These are phyloP conservation scores for Schwanniomyces yamadae DNA, from an alignment of 805 yeast genomes.

Conservation along the genomic window DNA sequence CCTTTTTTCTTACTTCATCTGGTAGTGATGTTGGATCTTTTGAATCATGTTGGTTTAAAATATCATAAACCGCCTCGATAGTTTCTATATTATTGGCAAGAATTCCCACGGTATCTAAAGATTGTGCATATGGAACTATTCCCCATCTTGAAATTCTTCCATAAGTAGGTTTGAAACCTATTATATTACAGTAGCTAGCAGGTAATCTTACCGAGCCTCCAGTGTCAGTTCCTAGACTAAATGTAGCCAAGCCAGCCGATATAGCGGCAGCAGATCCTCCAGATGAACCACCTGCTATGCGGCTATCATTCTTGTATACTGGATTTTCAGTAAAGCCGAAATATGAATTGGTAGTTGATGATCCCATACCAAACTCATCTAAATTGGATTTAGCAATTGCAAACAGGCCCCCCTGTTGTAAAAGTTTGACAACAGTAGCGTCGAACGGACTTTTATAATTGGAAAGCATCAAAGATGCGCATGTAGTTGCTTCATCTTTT, in stretches of 20 bases:
- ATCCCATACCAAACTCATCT: conserved; percentile 99
- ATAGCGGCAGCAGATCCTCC: conserved; percentile 97
- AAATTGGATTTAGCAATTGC: conserved; percentile 81
- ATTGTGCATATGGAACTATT: conserved; percentile 88
- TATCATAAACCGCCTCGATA: conserved; percentile 49
- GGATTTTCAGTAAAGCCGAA: conserved; percentile 64
- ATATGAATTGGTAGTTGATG: conserved; percentile 54
- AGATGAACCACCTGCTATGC: conserved; percentile 83
- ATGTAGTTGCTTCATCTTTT: conserved; percentile 64
- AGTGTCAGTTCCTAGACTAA: conserved; percentile 91
- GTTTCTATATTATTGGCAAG: conserved; percentile 50
- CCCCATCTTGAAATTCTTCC: conserved; percentile 94
- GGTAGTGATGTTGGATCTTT: conserved; percentile 78
- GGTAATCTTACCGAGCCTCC: conserved; percentile 97
- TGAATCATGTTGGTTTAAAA: conserved; percentile 60
- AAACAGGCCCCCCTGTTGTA: conserved; percentile 52
- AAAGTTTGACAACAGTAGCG: conserved; percentile 64
- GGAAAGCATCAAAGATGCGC: conserved; percentile 66
- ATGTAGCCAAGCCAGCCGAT: conserved; percentile 64
- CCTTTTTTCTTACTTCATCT: conserved; percentile 27
- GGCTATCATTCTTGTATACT: conserved; percentile 21
- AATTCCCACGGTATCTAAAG: conserved; percentile 92
- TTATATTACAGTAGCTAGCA: conserved; percentile 77
- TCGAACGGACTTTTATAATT: conserved; percentile 73
- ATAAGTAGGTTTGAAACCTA: conserved; percentile 92